Evolutionary conservation across 2,329 filamentous ascomycete species (phyloP), one percentile per base, ranked within the genome.

Genomic region (Penicillium corylophilum): DNA sequence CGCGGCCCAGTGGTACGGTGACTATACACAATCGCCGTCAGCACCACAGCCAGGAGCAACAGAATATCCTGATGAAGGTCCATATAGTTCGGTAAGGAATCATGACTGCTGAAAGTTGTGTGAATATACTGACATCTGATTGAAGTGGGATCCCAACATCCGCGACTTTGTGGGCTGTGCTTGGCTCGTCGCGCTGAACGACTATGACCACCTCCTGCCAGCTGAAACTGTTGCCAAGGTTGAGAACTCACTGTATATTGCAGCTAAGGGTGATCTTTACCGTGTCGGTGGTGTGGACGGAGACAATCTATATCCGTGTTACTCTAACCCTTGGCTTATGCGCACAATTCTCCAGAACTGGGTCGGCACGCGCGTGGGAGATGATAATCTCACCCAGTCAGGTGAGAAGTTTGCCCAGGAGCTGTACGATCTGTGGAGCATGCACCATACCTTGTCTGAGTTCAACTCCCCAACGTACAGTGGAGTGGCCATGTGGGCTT

Each of bases 381-480:
- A 85, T 48, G 66, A 69, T 8, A 86, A 86, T 60, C 82, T 86
- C 77, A 86, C 83, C 0, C 60, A 56, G 0, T 72, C 80, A 0
- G 83, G 82, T 23, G 83, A 87, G 59, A 61, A 59, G 0, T 82
- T 84, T 55, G 83, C 82, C 0, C 64, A 76, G 38, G 74, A 82
- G 8, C 74, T 86, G 38, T 72, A 86, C 7, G 73, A 79, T 26
- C 73, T 87, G 0, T 87, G 85, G 56, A 72, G 79, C 53, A 71
- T 74, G 5, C 74, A 78, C 48, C 71, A 79, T 53, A 86, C 83
- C 0, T 73, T 87, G 1, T 83, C 81, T 2, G 83, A 86, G 57
- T 86, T 84, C 66, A 85, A 85, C 59, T 79, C 78, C 0, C 80
- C 80, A 4, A 87, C 84, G 0, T 87, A 87, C 59, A 80, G 81